Base-by-base conservation (phyloP, 1,284 basidiomycete genomes). In the Rhodotorula sp. region DNA sequence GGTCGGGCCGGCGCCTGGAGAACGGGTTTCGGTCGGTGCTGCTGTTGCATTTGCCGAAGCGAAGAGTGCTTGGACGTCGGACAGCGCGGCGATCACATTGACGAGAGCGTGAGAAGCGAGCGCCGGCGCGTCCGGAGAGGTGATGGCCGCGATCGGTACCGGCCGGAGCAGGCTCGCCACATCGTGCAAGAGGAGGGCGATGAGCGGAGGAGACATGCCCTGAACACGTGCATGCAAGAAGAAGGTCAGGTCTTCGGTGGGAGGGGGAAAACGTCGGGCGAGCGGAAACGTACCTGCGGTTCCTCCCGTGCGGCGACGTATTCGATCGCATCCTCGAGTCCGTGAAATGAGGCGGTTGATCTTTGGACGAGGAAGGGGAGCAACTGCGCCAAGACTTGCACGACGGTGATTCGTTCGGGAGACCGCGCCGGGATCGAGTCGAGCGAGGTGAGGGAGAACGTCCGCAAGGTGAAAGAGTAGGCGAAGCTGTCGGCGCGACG, bases 381-480 rank as follows among this genome's bases (percentile, higher is more conserved):
- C 12, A 72, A 71, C 12, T 65, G 62, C 0, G 62, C 48, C 20
- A 73, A 60, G 18, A 72, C 52, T 10, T 64, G 63, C 26, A 70
- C 62, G 5, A 64, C 60, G 15, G 68, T 64, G 8, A 43, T 52
- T 3, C 70, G 66, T 39, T 76, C 75, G 5, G 66, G 62, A n/a
- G 75, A 70, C 5, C 18, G 10, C 2, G 34, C 20, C 0, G 60
- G 26, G 5, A 74, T 59, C 1, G 67, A 46, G 7, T 59, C 21
- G 62, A 76, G 67, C 5, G 75, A 74, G 0, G 65, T 20, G 46
- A 74, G 65, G 16, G 72, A 62, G 59, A 69, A 74, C 2, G 72
- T 74, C 39, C 75, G 70, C 8, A 76, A 56, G 5, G 68, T 68
- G 62, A 68, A 76, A 29, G 68, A 62, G 58, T 76, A 76, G 31